Percentiles rank a stretch among this genome's conserved stretches.
These are phyloP conservation scores for Schizosaccharomyces lindneri DNA, from an alignment of 805 yeast genomes.

Conservation along the genomic window DNA sequence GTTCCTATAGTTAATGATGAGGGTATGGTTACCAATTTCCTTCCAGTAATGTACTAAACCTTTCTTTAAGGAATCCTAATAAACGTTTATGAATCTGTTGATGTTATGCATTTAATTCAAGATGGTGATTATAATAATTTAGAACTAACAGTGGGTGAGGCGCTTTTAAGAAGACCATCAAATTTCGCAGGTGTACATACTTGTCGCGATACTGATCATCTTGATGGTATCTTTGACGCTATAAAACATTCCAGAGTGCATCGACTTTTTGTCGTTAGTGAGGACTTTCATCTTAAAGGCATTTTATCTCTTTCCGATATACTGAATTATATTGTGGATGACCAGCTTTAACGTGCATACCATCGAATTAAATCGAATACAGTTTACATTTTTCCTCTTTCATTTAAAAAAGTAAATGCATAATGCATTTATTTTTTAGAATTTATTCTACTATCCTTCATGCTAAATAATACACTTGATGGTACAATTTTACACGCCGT, in stretches of 20 bases:
- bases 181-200: slow-evolving; percentile 96
- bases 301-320: slow-evolving; percentile 83
- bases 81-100: slow-evolving; percentile 90
- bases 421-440: no score
- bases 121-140: slow-evolving; percentile 85
- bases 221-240: slow-evolving; percentile 77
- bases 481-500: no score
- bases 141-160: slow-evolving; percentile 83
- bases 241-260: slow-evolving; percentile 77
- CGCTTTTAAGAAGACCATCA: slow-evolving; percentile 66
- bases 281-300: slow-evolving; percentile 40
- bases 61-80: slow-evolving; percentile 13
- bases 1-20: slow-evolving; percentile 75
- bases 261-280: slow-evolving; percentile 72
- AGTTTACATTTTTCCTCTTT: no score
- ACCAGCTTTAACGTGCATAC: not conserved
- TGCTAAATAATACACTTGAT: no score
- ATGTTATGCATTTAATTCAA: slow-evolving; percentile 71
- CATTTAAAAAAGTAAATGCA: no score
- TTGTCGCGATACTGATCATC: slow-evolving; percentile 64
- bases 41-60: not conserved
- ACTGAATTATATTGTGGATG: slow-evolving; percentile 42
- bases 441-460: no score
- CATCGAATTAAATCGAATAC: no score
- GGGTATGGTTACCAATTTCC: slow-evolving; percentile 15